A percentile compares a stretch with the other conserved stretches of the same genome.
phyloP scores from a whole-genome alignment of 805 yeast genomes.

The Monosporozyma aerobia region DNA sequence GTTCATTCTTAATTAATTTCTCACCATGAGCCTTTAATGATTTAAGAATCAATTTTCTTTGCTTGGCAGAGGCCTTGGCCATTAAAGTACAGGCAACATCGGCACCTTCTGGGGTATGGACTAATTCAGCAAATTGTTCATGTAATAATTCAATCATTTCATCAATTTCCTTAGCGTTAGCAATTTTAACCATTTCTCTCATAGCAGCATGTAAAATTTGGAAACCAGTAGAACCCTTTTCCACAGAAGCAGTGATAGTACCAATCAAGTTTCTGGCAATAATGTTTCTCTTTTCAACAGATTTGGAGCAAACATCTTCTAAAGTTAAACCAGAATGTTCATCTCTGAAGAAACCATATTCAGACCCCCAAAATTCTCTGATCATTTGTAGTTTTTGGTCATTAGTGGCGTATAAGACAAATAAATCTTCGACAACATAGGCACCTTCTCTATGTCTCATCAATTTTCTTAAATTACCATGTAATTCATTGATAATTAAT shows the following conservation, averaged over 20 bases:
- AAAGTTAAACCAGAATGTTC: conserved; percentile 55
- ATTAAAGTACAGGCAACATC: conserved; percentile 80
- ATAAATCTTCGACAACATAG: conserved; percentile 90
- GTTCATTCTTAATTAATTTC: conserved; percentile 71
- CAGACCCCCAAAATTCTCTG: conserved; percentile 94
- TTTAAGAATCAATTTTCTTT: conserved; percentile 71
- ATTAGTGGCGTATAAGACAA: conserved; percentile 70
- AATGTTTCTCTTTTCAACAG: conserved; percentile 68
- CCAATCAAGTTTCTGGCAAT: conserved; percentile 68
- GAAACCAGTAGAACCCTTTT: conserved; percentile 93
- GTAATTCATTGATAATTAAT: conserved; percentile 69
- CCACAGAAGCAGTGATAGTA: conserved; percentile 83
- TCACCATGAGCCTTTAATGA: conserved; percentile 67
- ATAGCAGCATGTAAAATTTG: conserved; percentile 93
- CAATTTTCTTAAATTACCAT: conserved; percentile 81
- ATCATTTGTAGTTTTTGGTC: conserved; percentile 86
- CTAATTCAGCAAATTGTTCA: conserved; percentile 89
- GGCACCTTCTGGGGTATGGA: conserved; percentile 90
- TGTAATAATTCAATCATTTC: conserved; percentile 75
- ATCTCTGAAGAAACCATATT: conserved; percentile 82
- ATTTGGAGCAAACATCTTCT: conserved; percentile 53
- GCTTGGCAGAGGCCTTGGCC: conserved; percentile 83
- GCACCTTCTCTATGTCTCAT: conserved; percentile 99
- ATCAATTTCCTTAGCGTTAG: conserved; percentile 55
- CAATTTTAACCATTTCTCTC: conserved; percentile 74